Evolutionary conservation across 352 stramenopile genomes (phyloP).

Genomic region (Aphanomyces stellatus): DNA sequence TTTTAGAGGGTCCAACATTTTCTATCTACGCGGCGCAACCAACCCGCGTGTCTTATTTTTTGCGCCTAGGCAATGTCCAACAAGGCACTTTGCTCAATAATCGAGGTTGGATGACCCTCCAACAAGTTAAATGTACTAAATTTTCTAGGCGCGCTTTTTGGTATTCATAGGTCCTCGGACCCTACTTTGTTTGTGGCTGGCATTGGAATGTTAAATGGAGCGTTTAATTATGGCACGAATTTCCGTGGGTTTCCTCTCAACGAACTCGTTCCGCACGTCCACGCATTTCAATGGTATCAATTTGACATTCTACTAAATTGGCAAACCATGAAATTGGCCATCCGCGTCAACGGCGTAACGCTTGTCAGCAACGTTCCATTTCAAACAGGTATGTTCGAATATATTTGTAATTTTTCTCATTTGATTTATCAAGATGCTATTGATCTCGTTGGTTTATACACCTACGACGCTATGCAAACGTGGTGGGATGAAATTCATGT

Average conservation of each 20-base stretch:
- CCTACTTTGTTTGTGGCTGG: constrained; percentile 42
- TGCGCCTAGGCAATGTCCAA: constrained; percentile 43
- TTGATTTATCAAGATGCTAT: constrained; percentile 26
- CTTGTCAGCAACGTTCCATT: constrained; percentile 59
- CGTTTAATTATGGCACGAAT: constrained; percentile 69
- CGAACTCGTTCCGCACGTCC: constrained; percentile 27
- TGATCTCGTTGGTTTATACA: constrained; percentile 65
- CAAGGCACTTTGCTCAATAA: constrained; percentile 36
- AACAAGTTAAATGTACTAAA: too few species aligned
- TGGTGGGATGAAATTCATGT: constrained; percentile 97
- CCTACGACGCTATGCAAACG: constrained; percentile 62
- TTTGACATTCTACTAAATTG: constrained; percentile 90
- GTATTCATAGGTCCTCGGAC: constrained; percentile 25
- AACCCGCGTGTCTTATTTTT: constrained; percentile 70
- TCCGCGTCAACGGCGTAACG: constrained; percentile 88
- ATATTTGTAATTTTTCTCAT: neutral
- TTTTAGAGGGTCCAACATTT: constrained; percentile 20
- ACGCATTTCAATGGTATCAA: constrained; percentile 89
- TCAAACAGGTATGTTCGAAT: constrained; percentile 6
- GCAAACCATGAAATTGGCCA: constrained; percentile 60
- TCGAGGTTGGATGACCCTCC: constrained; percentile 21
- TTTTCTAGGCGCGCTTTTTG: constrained; percentile 40
- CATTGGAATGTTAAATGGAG: constrained; percentile 51
- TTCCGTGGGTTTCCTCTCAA: constrained; percentile 41
- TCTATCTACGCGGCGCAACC: constrained; percentile 21